Evolutionary conservation across 345 rosid genomes (phyloP), one percentile per base, ranked within the genome.

Genomic region (Brassica incana): DNA sequence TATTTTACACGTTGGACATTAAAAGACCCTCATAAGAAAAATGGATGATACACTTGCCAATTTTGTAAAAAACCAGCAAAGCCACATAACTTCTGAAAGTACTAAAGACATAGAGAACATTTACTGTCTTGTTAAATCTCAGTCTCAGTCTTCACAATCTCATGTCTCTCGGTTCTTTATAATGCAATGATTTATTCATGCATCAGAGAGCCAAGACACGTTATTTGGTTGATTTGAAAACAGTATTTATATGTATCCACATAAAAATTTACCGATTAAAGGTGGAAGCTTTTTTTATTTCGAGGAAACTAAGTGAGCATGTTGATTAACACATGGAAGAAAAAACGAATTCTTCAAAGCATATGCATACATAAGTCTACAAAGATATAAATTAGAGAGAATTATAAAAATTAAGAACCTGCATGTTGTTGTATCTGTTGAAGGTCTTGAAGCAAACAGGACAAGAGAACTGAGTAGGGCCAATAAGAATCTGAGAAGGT

Each of bases 371-470:
- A 65, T 20, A 65, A 50, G 65, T 52, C 27, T 62, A 25, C 20
- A 61, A 4, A 48, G 52, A 56, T 69, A 33, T 52, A 67, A 40
- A 75, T 48, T 50, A 45, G 3, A 43, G 36, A 30, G 72, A 70
- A 64, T n/a, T 62, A 9, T 40, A 43, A 54, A 52, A 14, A 11
- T 16, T 67, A 77, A 65, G 75, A 78, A 92, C 98, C 93, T 94
- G 98, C 97, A 94, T 92, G 93, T 94, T 94, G 83, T 94, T 94
- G 90, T 92, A 94, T 89, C 98, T 88, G 70, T 91, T 92, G 90
- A 94, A 94, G 83, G 91, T 90, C 85, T 94, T 92, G 90, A 82
- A 92, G 84, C 98, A 94, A 81, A 94, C 91, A 88, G 97, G 97
- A 90, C 98, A 94, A 63, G 97, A 92, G 84, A 94, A 94, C 85